Base-by-base conservation (phyloP, 768 basidiomycete genomes). In the Tulasnella sp. region DNA sequence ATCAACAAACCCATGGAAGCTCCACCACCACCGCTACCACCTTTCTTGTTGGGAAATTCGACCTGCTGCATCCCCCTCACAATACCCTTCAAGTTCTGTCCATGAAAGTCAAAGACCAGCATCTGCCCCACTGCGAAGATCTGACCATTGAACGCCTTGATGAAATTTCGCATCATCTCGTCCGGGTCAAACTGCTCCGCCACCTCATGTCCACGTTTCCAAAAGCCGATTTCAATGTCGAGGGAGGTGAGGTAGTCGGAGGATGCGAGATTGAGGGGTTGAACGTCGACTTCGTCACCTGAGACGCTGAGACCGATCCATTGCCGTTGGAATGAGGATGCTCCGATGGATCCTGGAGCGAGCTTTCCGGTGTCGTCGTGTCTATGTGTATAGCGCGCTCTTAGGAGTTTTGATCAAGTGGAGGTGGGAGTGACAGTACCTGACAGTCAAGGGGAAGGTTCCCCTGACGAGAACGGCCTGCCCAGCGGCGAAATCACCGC, bases 61-160 rank as follows among this genome's bases (percentile, higher is more conserved):
- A 85, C 66, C 5, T 78, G 69, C 9, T 75, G 75, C 29, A 91
- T 61, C 13, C 79, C 76, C 62, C 79, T 83, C 60, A 97, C 78
- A 13, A 69, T 71, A 1, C 80, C 84, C 68, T 85, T 90, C 65
- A 97, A 71, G 62, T 85, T 85, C 62, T 88, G 84, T 0, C 91
- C 88, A 64, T 87, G 85, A 70, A 81, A 98, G 67, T 97, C 95
- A 67, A 95, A 90, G 3, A 85, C 82, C 60, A 95, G 72, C 10
- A 81, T 73, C 70, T 89, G 80, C 29, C 85, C 82, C 1, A 77
- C 70, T 15, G 82, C 79, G 68, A 95, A 79, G 19, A 93, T 74
- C 54, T 87, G 73, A 4, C 82, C 84, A 58, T 73, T 80, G 75
- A 85, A 93, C 0, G 84, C 84, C 63, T 82, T 80, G 65, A 88